Evolutionary conservation across 441 rosid species (phyloP), one percentile per base, ranked within the genome.

Genomic region (Euphorbia celastroides): DNA sequence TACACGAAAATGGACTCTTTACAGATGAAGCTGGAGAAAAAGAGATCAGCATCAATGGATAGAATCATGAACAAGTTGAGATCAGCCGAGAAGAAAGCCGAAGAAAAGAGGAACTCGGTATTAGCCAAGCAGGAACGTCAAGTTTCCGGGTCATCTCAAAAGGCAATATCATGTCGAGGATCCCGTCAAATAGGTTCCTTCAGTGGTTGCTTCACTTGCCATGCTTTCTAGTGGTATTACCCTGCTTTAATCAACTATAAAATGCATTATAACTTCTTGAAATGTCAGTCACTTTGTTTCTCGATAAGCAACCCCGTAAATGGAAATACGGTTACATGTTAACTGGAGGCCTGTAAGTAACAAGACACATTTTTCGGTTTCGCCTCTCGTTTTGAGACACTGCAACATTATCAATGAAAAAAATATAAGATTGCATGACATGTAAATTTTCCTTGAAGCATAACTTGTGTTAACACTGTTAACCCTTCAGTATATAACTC

Each of bases 21-120:
- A 72, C 90, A 94, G 99, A 88, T 92, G 97, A 94, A 89, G 80
- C 82, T 94, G 72, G 99, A 92, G 78, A 94, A 89, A 80, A 92
- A 88, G 84, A 82, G 97, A 78, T 79, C 90, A 20, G 83, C 91
- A 5, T 89, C 96, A 31, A 91, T 89, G 94, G 97, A 88, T 72
- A 94, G 83, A 74, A 94, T 94, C 65, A 84, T 88, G 99, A 88
- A 81, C 68, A 94, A 87, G 78, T 82, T 94, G 68, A 83, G 77
- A 78, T 81, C 90, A 68, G 94, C 99, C 62, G 83, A 92, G 72
- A 92, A 88, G 86, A 91, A 66, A 82, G 97, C 97, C n/a, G 90
- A 91, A 65, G 93, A 82, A 64, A 86, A 89, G 99, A 78, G 99
- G 73, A 86, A 85, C 71, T 84, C 88, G 0, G 86, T 82, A 28